A percentile compares a stretch with the other conserved stretches of the same genome.
Evolutionary conservation across 768 basidiomycete species (phyloP).

Genomic region (Tulasnella sp.): DNA sequence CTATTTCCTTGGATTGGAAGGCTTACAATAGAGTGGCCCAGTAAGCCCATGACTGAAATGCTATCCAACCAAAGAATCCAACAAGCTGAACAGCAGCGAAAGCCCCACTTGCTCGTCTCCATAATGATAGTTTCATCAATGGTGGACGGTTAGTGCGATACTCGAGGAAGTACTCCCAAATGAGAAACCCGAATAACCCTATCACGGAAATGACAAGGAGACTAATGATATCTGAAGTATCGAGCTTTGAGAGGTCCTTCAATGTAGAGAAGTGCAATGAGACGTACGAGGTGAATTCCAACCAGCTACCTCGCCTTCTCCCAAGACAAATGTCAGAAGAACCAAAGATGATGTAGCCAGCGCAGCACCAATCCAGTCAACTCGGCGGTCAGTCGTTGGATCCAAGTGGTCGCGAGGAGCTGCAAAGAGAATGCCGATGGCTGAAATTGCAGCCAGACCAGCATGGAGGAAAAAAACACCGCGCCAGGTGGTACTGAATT

Average conservation of each 20-base stretch:
- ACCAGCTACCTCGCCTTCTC: constrained; percentile 49
- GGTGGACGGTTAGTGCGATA: constrained; percentile 32
- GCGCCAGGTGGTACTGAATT: constrained; percentile 42
- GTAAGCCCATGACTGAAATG: constrained; percentile 32
- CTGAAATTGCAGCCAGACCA: constrained; percentile 9
- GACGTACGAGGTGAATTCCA: constrained; percentile 53
- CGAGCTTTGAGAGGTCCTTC: background rate
- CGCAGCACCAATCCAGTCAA: constrained; percentile 68
- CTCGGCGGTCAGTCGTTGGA: constrained; percentile 28
- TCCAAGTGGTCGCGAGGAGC: constrained; percentile 42
- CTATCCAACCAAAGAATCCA: constrained; percentile 47
- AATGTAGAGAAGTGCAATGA: constrained; percentile 18
- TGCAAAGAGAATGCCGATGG: constrained; percentile 36
- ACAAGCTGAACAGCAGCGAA: constrained; percentile 49
- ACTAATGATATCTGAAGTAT: constrained; percentile 48
- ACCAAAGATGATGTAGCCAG: constrained; percentile 53
- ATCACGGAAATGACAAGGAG: constrained; percentile 50
- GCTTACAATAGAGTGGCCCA: constrained; percentile 32
- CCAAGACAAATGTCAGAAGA: constrained; percentile 59
- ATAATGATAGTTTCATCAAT: constrained; percentile 49
- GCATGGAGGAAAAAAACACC: constrained; percentile 38
- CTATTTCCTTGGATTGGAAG: too few species aligned
- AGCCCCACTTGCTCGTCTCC: constrained; percentile 47
- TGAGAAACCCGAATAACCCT: constrained; percentile 41
- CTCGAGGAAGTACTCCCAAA: constrained; percentile 57